Evolutionary conservation across 202 grass and related monocot species (phyloP).

Genomic region (Elaeis oleifera): DNA sequence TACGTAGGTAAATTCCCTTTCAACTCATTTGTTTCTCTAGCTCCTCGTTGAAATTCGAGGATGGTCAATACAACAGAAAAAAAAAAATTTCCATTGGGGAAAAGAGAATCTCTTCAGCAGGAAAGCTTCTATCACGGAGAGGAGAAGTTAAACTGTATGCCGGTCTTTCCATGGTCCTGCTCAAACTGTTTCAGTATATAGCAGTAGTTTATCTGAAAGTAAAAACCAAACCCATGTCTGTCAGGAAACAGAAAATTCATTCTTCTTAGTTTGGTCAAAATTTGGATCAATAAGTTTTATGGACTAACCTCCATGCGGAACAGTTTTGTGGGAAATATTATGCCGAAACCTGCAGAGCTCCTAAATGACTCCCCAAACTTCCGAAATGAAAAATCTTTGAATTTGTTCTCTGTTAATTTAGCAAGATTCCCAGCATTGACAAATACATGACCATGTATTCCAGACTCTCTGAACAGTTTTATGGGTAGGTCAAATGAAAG

Average conservation of each 20-base stretch:
- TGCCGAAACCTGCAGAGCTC: slow-evolving; percentile 61
- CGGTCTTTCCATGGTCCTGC: slow-evolving; percentile 59
- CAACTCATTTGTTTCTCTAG: too few species aligned
- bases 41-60: too few species aligned
- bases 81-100: too few species aligned
- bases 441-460: slow-evolving; percentile 85
- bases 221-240: neutral
- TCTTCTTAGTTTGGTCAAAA: neutral
- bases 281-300: neutral
- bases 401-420: slow-evolving; percentile 45
- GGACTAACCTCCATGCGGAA: slow-evolving; percentile 68
- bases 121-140: slow-evolving; percentile 15
- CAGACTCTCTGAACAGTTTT: slow-evolving; percentile 71
- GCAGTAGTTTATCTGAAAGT: slow-evolving; percentile 61
- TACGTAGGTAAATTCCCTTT: too few species aligned
- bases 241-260: neutral
- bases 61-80: too few species aligned
- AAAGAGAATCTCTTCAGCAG: too few species aligned
- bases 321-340: slow-evolving; percentile 61
- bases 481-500: slow-evolving; percentile 84
- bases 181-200: slow-evolving; percentile 60
- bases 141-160: slow-evolving; percentile 79
- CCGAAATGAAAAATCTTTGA: slow-evolving; percentile 38
- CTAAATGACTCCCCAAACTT: slow-evolving; percentile 52
- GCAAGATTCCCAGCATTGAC: slow-evolving; percentile 61